A percentile compares a stretch with the other conserved stretches of the same genome.
These are phyloP conservation scores for Diaporthe vexans DNA, from an alignment of 2,329 filamentous ascomycete species.

Conservation along the genomic window DNA sequence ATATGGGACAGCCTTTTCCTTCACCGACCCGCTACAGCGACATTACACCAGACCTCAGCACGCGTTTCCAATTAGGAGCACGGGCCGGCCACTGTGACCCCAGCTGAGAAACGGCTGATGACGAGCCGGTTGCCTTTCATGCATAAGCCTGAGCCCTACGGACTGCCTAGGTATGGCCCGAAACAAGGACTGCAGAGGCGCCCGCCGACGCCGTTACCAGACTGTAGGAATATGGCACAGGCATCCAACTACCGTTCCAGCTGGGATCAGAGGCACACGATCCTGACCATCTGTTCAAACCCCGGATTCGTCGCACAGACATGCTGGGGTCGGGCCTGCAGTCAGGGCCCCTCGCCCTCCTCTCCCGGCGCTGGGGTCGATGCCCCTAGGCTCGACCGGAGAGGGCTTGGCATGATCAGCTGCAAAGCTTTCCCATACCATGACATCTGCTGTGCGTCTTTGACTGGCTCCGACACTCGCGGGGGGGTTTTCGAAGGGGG, in stretches of 20 bases:
- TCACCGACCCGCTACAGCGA: constrained; percentile 9
- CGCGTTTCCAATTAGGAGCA: constrained; percentile 26
- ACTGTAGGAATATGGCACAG: constrained; percentile 25
- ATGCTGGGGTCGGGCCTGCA: constrained; percentile 32
- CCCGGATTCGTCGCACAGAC: constrained; percentile 34
- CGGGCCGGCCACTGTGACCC: constrained; percentile 29
- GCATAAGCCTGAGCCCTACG: constrained; percentile 35
- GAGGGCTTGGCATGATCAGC: constrained; percentile 32
- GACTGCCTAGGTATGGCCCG: constrained; percentile 25
- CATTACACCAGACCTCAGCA: constrained; percentile 15
- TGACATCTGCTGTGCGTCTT: constrained; percentile 2
- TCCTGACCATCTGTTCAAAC: constrained; percentile 26
- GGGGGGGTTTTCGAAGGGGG: background rate
- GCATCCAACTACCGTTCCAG: constrained; percentile 32
- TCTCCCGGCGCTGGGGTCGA: background rate
- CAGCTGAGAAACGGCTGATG: constrained; percentile 29
- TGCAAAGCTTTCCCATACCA: constrained; percentile 10
- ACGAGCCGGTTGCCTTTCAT: constrained; percentile 21
- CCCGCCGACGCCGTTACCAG: constrained; percentile 24
- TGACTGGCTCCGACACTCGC: constrained; percentile 20
- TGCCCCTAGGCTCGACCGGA: constrained; percentile 23
- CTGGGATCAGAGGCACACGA: constrained; percentile 21
- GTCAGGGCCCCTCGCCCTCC: background rate
- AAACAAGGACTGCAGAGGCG: constrained; percentile 33
- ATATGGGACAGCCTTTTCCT: background rate